Base-by-base conservation (phyloP, 768 basidiomycete species). In the Lyophyllum atratum region DNA sequence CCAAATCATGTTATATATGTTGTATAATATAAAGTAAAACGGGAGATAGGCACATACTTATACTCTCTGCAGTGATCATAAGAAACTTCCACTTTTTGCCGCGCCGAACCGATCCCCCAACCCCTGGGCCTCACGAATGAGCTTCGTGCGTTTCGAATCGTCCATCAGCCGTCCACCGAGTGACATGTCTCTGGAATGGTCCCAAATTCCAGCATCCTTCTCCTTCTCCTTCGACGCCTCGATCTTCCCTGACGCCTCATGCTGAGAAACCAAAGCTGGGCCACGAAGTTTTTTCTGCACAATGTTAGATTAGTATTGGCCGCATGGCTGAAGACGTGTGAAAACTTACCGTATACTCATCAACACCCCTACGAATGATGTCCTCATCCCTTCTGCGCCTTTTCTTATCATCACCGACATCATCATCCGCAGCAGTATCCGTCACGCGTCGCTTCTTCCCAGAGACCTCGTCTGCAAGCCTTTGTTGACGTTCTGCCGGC, bases 391-490 rank as follows among this genome's bases (percentile, higher is more conserved):
- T 74, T 64, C 76, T 81, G 57, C 83, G 79, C 60, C 84, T 76
- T 72, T 87, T 89, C 60, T 73, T 79, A 24, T 79, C 80, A 6
- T 74, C 75, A 3, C 77, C 80, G 9, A 75, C 76, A 0, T 71
- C 76, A 19, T 69, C 63, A 0, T 77, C 78, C 5, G 66, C 71
- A 17, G 77, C 80, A 0, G 76, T 75, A 55, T 90, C 87, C 24
- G 69, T 81, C 4, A 85, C 88, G 19, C 88, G 83, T 55, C 90
- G 82, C 65, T 92, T 90, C 74, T 92, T 93, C 40, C 97, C 96
- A n/a, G 87, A 82, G 1, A 97, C 88, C 70, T 99, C 96, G 67
- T 98, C 96, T 1, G 87, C 86, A n/a, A 98, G 76, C 1, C 97
- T 83, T 65, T 96, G 89, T 68, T 93, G 93, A 15, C 89, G 82